A percentile compares a stretch with the other conserved stretches of the same genome.
These are phyloP conservation scores for Lachancea mirantina DNA, from an alignment of 805 yeast genomes.

Conservation along the genomic window DNA sequence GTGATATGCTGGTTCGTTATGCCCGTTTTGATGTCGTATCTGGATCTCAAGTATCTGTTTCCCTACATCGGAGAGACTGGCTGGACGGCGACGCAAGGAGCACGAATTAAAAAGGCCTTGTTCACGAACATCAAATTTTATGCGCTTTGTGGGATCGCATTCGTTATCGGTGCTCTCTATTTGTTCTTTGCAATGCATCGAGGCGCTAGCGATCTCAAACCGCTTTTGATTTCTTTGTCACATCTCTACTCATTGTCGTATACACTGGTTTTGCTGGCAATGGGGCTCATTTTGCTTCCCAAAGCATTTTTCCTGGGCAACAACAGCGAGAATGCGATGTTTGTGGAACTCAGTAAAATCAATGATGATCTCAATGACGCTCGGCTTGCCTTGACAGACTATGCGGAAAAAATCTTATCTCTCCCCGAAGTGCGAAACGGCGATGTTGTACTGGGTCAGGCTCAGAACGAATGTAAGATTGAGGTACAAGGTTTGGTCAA, in stretches of 20 bases:
- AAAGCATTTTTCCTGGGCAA: constrained; percentile 16
- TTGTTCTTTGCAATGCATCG: constrained; percentile 22
- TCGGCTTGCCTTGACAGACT: constrained; percentile 22
- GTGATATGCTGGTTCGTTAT: constrained; percentile 27
- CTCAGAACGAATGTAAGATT: constrained; percentile 21
- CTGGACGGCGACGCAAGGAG: constrained; percentile 9
- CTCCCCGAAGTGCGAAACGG: constrained; percentile 16
- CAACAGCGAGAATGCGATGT: constrained; percentile 18
- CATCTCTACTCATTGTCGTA: constrained; percentile 29
- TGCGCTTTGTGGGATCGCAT: constrained; percentile 17
- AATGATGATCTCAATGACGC: constrained; percentile 30
- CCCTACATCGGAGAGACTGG: constrained; percentile 9
- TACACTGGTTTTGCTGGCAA: constrained; percentile 22
- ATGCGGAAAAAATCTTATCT: constrained; percentile 19
- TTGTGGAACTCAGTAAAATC: constrained; percentile 26
- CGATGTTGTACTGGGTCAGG: constrained; percentile 20
- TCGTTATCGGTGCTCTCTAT: constrained; percentile 22
- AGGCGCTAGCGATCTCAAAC: constrained; percentile 21
- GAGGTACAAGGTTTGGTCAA: constrained; percentile 21
- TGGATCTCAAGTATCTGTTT: constrained; percentile 21
- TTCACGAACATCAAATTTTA: constrained; percentile 27
- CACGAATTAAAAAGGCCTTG: constrained; percentile 19
- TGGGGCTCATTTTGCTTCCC: constrained; percentile 27
- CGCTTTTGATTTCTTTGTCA: constrained; percentile 26
- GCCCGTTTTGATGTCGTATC: constrained; percentile 28